These are phyloP conservation scores for Neocucurbitaria cava DNA, from an alignment of 2,329 filamentous ascomycete genomes.

Conservation along the genomic window DNA sequence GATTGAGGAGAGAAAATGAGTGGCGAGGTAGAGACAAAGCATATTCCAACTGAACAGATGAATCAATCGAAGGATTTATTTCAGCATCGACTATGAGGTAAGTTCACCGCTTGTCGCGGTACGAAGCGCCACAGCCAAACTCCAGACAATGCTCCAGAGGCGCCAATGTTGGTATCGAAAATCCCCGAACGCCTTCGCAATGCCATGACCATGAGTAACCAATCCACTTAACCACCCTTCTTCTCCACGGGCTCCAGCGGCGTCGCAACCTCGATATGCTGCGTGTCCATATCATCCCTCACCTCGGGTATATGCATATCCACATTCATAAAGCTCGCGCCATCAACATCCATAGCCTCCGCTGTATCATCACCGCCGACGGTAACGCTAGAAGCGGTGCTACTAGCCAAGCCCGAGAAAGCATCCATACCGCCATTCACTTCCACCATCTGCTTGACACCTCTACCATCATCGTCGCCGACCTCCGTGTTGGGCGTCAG, in stretches of 20 bases:
- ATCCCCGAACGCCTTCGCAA: not conserved
- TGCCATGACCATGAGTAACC: not conserved
- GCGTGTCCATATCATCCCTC: constrained; percentile 14
- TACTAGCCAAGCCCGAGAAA: constrained; percentile 24
- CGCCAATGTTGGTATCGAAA: not conserved
- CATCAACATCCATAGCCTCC: constrained; percentile 31
- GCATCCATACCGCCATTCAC: constrained; percentile 30
- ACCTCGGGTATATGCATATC: constrained; percentile 36
- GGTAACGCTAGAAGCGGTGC: constrained; percentile 31
- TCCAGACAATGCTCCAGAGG: not conserved
- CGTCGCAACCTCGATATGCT: constrained; percentile 38
- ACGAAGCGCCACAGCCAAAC: no score
- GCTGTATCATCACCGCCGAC: no score
- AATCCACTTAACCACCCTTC: constrained; percentile 27
- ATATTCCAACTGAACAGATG: no score
- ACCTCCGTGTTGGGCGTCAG: constrained; percentile 46
- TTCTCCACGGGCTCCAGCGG: no score
- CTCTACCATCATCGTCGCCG: constrained; percentile 24
- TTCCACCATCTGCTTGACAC: constrained; percentile 35
- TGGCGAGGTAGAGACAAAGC: no score
- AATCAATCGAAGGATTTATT: no score
- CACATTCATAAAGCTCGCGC: no score
- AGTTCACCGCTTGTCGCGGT: no score
- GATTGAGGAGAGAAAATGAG: no score
- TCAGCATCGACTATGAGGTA: no score